These are phyloP conservation scores for Pelargonium fulgidum DNA, from an alignment of 441 rosid species.

Conservation along the genomic window DNA sequence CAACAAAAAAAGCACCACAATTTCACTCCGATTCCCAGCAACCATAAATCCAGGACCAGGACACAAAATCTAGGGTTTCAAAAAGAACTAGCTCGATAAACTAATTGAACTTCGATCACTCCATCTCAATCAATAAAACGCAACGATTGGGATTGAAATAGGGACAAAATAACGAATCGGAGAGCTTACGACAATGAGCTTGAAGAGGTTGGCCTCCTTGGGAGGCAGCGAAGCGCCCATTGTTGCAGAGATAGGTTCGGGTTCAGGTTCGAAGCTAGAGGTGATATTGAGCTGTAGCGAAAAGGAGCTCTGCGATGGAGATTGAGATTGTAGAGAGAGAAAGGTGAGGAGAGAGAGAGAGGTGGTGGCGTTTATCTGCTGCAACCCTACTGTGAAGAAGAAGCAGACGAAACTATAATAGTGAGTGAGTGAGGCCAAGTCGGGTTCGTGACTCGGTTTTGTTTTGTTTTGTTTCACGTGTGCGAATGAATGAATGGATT, in stretches of 20 bases:
- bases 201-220: conserved; percentile 99
- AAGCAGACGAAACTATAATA: conserved; percentile 13
- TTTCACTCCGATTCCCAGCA: neutral
- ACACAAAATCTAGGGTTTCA: conserved; percentile 34
- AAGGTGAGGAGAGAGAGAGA: conserved; percentile 15
- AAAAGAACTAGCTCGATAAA: neutral
- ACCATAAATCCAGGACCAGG: neutral
- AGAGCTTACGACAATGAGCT: conserved; percentile 93
- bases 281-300: conserved; percentile 20
- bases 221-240: conserved; percentile 99
- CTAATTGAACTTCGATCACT: conserved; percentile 10
- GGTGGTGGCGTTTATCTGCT: conserved; percentile 68
- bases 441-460: neutral
- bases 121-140: neutral
- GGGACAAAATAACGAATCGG: conserved; percentile 22
- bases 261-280: conserved; percentile 10
- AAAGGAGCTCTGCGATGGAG: conserved; percentile 15
- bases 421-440: neutral
- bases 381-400: conserved; percentile 64
- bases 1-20: conserved; percentile 14
- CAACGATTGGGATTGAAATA: neutral
- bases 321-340: conserved; percentile 11
- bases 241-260: conserved; percentile 15
- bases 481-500: neutral
- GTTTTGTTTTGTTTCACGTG: neutral